Percentiles rank a stretch among this genome's conserved stretches.
Evolutionary conservation across 2,329 filamentous ascomycete species (phyloP).

Genomic region (Colletotrichum karsti): DNA sequence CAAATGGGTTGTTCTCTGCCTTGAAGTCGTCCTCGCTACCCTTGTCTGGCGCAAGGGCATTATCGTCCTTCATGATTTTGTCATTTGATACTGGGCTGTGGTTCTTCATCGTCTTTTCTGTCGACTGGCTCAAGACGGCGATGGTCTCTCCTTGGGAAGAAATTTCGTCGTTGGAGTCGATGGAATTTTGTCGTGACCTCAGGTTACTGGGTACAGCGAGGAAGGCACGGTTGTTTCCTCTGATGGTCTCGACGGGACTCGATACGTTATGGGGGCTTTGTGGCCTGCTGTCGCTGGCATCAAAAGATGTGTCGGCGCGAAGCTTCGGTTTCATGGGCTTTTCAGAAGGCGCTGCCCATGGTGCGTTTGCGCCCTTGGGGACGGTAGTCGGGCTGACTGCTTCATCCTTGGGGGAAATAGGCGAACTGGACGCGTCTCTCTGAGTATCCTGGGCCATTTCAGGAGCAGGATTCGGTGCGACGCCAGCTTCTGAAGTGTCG

Average conservation of each 20-base stretch:
- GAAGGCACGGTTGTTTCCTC: slow-evolving; percentile 60
- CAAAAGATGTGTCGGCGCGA: slow-evolving; percentile 67
- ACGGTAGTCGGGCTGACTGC: slow-evolving; percentile 49
- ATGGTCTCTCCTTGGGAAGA: slow-evolving; percentile 72
- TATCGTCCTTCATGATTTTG: slow-evolving; percentile 69
- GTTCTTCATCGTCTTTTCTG: slow-evolving; percentile 50
- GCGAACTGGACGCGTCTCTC: slow-evolving; percentile 39
- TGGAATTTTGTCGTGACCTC: slow-evolving; percentile 72
- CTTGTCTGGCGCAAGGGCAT: slow-evolving; percentile 78
- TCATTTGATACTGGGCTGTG: slow-evolving; percentile 52
- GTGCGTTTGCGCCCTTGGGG: slow-evolving; percentile 39
- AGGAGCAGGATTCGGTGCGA: slow-evolving; percentile 35
- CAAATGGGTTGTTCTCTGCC: slow-evolving; percentile 83
- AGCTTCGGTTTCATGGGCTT: slow-evolving; percentile 49
- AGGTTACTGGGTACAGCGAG: slow-evolving; percentile 71
- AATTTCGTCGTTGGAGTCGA: slow-evolving; percentile 70
- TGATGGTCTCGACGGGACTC: slow-evolving; percentile 56
- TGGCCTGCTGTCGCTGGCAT: slow-evolving; percentile 68
- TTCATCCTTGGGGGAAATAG: slow-evolving; percentile 48
- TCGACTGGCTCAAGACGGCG: slow-evolving; percentile 54
- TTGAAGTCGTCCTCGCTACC: slow-evolving; percentile 80
- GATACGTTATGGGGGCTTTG: slow-evolving; percentile 79
- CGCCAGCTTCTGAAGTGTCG: slow-evolving; percentile 54
- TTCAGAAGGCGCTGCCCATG: slow-evolving; percentile 35
- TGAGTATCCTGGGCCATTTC: slow-evolving; percentile 38